phyloP scores from a whole-genome alignment of 768 basidiomycete genomes.

The Suillus decipiens region DNA sequence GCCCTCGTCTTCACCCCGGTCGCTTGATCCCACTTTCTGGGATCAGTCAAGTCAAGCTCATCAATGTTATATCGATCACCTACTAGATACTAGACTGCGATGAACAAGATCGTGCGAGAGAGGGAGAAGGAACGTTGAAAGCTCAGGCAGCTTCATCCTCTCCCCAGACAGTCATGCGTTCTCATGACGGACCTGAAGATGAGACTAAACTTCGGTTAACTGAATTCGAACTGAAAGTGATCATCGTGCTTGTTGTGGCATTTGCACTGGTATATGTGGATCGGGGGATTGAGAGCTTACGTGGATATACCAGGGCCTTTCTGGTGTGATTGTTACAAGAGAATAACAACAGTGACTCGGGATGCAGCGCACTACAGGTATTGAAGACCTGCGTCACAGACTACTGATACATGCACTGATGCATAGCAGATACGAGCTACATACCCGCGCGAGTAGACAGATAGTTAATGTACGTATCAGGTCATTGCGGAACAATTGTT shows the following conservation, averaged over 20 bases:
- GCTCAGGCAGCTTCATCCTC: neutral
- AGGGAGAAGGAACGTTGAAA: slow-evolving; percentile 2
- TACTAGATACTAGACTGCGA: neutral
- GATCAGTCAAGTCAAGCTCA: neutral
- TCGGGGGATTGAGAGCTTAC: neutral
- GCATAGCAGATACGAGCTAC: neutral
- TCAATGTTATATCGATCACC: slow-evolving; percentile 1
- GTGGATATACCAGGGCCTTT: neutral
- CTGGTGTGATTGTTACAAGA: neutral
- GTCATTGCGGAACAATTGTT: neutral
- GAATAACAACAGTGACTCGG: neutral
- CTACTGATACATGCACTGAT: neutral
- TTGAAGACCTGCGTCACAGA: neutral
- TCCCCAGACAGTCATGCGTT: neutral
- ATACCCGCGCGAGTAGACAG: neutral
- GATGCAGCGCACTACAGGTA: too few species aligned
- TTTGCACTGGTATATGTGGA: neutral
- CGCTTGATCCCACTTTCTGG: slow-evolving; percentile 6
- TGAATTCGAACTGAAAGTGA: neutral
- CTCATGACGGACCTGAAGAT: neutral
- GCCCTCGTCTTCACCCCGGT: neutral
- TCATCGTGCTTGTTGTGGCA: neutral
- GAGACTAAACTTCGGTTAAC: neutral
- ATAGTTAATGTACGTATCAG: neutral
- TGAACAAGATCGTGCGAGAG: neutral